Evolutionary conservation across 768 basidiomycete species (phyloP), one percentile per base, ranked within the genome.

Genomic region (Mycena vulgaris): DNA sequence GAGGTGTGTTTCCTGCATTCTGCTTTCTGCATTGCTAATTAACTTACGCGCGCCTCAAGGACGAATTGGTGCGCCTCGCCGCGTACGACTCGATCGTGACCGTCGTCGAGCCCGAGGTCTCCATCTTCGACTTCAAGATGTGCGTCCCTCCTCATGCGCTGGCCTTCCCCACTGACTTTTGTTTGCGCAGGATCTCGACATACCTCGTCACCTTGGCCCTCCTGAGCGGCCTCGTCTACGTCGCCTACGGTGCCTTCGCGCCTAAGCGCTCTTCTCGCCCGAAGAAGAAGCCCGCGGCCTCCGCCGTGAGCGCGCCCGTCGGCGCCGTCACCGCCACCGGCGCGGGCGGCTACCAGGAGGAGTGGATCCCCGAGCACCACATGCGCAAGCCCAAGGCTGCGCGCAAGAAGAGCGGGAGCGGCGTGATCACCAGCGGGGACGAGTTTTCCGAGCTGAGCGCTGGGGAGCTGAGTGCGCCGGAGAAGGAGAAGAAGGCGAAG

Each of bases 321-420:
- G 86, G 86, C 31, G 71, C 88, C 10, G 87, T 88, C 39, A 91
- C 92, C 9, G 90, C 91, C 35, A 89, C 89, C 27, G 89, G 90
- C 39, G 86, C 90, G 2, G 88, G 90, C 42, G 91, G 89, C 49
- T 95, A 95, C 74, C 89, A 93, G 75, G 93, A 95, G 77, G 95
- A 96, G 76, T 96, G 95, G 95, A 96, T 96, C 73, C 95, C 95
- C n/a, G 92, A 93, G 73, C 93, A 95, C 76, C 95, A 95, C 75
- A 83, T 95, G 69, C 92, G 89, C 84, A 93, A 93, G 79, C 66
- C 81, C 35, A 93, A 89, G 78, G 78, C 80, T 21, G 75, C 79
- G 40, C 89, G 87, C 74, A 85, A 87, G 71, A 85, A 86, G 76
- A 80, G 80, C 42, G 86, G 83, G 76, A 80, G 80, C 42, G 86